Evolutionary conservation across 1,284 basidiomycete genomes (phyloP), one percentile per base, ranked within the genome.

Genomic region (Papiliotrema nemorosa): DNA sequence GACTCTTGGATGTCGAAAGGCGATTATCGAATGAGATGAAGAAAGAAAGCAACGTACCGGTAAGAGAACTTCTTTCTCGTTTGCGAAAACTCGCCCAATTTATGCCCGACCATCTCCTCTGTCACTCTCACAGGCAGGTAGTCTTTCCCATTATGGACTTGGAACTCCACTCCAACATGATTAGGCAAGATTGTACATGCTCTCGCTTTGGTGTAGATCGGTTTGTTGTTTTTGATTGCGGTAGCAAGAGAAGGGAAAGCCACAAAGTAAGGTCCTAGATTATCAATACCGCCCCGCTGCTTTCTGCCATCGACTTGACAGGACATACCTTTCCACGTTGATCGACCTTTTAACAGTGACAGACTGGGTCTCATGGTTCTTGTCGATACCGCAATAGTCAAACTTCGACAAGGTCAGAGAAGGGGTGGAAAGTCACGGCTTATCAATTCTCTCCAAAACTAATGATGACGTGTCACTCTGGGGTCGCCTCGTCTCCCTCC

Each of bases 51-150:
- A 5, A 66, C 74, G 43, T 47, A 75, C 73, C 70, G 59, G 64
- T 75, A 76, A 44, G 57, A 64, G 66, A 80, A 81, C 47, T 72
- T 76, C 65, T 81, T 81, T 74, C 88, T 84, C 37, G 92, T 97
- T 54, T 86, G 81, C 18, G 91, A 80, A 75, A 97, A 97, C 78
- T 97, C 93, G 46, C 94, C 94, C 49, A 98, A 76, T 75, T 98
- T 97, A 73, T 97, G 92, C 0, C 94, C 94, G 2, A 98, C 90
- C 93, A 97, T 97, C 71, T 97, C 93, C 73, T 94, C 90, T 13
- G 89, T 91, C 52, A 98, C 80, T 31, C 81, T 77, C 31, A 98
- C 85, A 0, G 92, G 91, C 13, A 86, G 61, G 70, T 93, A 96
- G 60, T 89, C 83, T 75, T 88, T 91, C 40, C 94, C 94, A 63